Conservation (phyloP, 1,284 basidiomycete genomes). For the Coniophora puteana region DNA sequence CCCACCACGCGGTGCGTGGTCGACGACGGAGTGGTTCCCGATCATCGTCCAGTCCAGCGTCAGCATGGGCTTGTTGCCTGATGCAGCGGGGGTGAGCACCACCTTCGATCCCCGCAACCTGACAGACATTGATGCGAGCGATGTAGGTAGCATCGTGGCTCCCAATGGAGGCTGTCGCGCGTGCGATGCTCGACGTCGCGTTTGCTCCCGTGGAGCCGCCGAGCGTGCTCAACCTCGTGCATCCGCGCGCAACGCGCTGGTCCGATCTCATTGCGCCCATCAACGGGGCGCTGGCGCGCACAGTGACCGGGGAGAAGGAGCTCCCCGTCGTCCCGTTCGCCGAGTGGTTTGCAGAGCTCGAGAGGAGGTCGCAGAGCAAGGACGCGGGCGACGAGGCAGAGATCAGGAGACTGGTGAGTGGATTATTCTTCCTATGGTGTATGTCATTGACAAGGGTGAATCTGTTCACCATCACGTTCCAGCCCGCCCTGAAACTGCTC, state of each 20-base stretch:
- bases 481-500: conserved; percentile 18
- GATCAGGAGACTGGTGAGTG: conserved; percentile 12
- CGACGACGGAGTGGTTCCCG: conserved; percentile 18
- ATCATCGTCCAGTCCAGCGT: conserved; percentile 24
- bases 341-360: conserved; percentile 20
- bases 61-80: conserved; percentile 16
- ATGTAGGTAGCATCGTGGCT: conserved; percentile 24
- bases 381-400: conserved; percentile 8
- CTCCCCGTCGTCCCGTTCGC: conserved; percentile 20
- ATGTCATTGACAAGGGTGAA: conserved; percentile 10
- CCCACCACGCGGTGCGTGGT: conserved; percentile 19
- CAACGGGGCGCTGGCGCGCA: conserved; percentile 9
- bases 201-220: conserved; percentile 15
- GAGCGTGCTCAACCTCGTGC: conserved; percentile 23
- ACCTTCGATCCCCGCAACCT: not conserved
- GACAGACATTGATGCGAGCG: not conserved
- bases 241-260: conserved; percentile 23
- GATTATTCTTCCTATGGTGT: too few species aligned
- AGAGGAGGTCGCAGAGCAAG: conserved; percentile 5
- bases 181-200: conserved; percentile 20
- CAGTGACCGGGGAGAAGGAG: conserved; percentile 6
- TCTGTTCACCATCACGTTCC: conserved; percentile 8
- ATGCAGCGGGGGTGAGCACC: conserved; percentile 16
- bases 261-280: conserved; percentile 18
- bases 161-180: conserved; percentile 21